phyloP scores from a whole-genome alignment of 352 stramenopile genomes.

The Phytophthora citrophthora region DNA sequence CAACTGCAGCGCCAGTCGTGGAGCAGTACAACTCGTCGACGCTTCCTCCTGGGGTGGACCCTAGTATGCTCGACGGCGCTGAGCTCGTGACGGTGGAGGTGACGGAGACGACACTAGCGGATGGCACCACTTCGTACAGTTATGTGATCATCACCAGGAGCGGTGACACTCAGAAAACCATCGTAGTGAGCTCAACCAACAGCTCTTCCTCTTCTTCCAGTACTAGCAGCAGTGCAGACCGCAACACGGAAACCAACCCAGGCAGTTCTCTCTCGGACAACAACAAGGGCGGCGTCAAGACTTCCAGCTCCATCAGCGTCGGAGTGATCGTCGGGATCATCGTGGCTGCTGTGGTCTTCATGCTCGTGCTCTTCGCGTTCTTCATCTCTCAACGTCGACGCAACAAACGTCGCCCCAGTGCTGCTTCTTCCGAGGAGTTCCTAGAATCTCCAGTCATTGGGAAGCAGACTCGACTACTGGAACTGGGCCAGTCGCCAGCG shows the following conservation, averaged over 20 bases:
- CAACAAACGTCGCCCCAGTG: constrained; percentile 12
- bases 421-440: constrained; percentile 12
- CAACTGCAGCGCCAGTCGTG: constrained; percentile 22
- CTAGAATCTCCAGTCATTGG: constrained; percentile 20
- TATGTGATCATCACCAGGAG: constrained; percentile 53
- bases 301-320: constrained; percentile 14
- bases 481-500: constrained; percentile 10
- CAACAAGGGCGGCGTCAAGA: constrained; percentile 1
- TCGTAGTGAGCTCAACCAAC: constrained; percentile 15
- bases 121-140: constrained; percentile 39
- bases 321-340: constrained; percentile 31
- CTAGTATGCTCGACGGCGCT: constrained; percentile 40
- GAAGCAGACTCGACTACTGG: constrained; percentile 14
- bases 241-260: constrained; percentile 2
- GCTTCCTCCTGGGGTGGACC: constrained; percentile 37
- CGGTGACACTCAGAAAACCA: constrained; percentile 25
- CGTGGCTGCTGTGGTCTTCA: constrained; percentile 26
- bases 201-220: constrained; percentile 5
- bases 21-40: constrained; percentile 47
- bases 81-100: constrained; percentile 46
- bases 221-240: constrained; percentile 4
- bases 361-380: constrained; percentile 35
- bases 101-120: constrained; percentile 33
- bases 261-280: constrained; percentile 17
- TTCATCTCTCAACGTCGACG: constrained; percentile 28